Evolutionary conservation across 2,329 filamentous ascomycete species (phyloP).

Genomic region (Botrytis porri): DNA sequence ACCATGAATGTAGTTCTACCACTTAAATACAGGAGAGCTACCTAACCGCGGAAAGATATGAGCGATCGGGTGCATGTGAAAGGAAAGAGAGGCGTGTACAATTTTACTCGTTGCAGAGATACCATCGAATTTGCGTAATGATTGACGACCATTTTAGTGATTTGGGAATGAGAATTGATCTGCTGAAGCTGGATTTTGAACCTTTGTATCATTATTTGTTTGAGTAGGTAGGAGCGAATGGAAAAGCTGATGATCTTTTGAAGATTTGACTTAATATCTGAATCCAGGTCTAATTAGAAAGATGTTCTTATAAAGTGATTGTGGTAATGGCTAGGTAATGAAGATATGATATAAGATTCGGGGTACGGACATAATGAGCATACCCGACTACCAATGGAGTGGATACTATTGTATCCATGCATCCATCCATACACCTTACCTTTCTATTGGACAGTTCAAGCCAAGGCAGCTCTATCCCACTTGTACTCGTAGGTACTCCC

Average conservation of each 20-base stretch:
- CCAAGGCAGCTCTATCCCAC: neutral
- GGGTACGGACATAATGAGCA: too few species aligned
- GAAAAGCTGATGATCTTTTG: neutral
- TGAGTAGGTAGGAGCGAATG: neutral
- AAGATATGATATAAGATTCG: neutral
- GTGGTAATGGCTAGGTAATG: neutral
- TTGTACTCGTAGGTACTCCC: neutral
- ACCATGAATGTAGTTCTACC: slow-evolving; percentile 15
- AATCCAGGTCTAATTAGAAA: neutral
- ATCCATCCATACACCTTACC: neutral
- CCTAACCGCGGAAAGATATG: neutral
- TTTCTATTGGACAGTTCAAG: neutral
- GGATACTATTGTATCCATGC: neutral
- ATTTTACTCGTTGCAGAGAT: neutral
- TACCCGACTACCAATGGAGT: too few species aligned
- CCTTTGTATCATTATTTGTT: neutral
- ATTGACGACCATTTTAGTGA: neutral
- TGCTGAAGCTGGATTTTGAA: neutral
- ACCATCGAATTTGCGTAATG: neutral
- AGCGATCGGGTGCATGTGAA: neutral
- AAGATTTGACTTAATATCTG: neutral
- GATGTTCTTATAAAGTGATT: neutral
- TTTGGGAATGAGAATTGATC: neutral
- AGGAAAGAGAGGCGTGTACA: neutral
- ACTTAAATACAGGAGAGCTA: neutral